Evolutionary conservation across 805 yeast species (phyloP).

Genomic region (Metschnikowia baotianmanensis): DNA sequence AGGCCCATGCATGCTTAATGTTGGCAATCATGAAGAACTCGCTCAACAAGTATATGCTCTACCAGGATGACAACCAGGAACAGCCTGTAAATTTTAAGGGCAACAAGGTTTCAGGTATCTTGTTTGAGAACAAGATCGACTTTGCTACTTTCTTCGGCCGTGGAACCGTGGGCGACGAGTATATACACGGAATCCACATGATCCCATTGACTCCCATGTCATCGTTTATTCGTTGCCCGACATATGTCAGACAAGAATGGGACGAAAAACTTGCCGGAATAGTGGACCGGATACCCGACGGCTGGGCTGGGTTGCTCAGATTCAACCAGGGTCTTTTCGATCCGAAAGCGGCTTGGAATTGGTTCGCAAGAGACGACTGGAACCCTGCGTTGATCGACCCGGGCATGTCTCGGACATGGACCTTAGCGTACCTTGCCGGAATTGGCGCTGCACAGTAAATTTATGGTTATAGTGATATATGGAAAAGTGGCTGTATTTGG

Average conservation of each 20-base stretch:
- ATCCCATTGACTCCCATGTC: constrained; percentile 70
- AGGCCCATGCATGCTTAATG: constrained; percentile 55
- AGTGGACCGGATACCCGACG: constrained; percentile 51
- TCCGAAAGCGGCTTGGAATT: constrained; percentile 49
- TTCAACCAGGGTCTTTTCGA: constrained; percentile 73
- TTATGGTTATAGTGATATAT: too few species aligned
- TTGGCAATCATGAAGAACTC: constrained; percentile 56
- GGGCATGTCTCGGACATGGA: constrained; percentile 89
- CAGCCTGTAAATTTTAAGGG: constrained; percentile 55
- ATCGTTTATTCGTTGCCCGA: constrained; percentile 52
- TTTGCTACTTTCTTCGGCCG: constrained; percentile 75
- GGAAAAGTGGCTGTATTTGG: too few species aligned
- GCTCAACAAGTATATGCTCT: constrained; percentile 55
- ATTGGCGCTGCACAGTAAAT: constrained; percentile 25
- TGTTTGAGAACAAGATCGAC: constrained; percentile 70
- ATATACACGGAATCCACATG: constrained; percentile 78
- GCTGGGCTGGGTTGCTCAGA: constrained; percentile 73
- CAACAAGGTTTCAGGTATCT: constrained; percentile 71
- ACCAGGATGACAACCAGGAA: constrained; percentile 49
- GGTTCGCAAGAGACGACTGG: constrained; percentile 52
- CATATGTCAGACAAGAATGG: constrained; percentile 66
- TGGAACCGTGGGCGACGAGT: constrained; percentile 54
- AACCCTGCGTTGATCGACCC: constrained; percentile 59
- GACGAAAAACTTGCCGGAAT: constrained; percentile 44
- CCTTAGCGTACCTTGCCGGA: constrained; percentile 70